Base-by-base conservation (phyloP, 1,284 basidiomycete genomes). In the Pseudozyma pruni region DNA sequence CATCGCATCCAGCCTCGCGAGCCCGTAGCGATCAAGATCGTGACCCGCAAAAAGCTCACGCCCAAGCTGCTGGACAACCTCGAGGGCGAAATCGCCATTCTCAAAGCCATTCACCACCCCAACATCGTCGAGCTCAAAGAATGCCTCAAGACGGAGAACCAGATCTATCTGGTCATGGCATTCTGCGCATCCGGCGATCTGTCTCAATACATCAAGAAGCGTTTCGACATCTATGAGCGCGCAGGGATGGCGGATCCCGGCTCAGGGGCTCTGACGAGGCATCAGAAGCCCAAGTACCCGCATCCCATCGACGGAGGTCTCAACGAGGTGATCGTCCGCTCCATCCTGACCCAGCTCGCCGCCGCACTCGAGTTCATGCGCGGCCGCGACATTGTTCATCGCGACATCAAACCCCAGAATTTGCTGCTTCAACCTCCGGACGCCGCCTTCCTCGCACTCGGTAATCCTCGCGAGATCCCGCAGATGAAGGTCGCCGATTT, bases 401-500 rank as follows among this genome's bases (percentile, higher is more conserved):
- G 96, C 45, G 95, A 98, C 80, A 94, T 98, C 84, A 98, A 98
- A 83, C 95, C 95, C 27, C 94, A 94, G 89, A 97, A 98, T 82
- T 86, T 98, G 0, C 87, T 98, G 0, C 85, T 98, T 7, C 93
- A 90, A 66, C 92, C 94, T 0, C 89, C 94, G 0, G 87, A 90
- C 0, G 86, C 88, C 1, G 88, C 89, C 44, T 93, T 95, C 75
- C 85, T 93, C 11, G 88, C 87, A 0, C 87, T 90, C 45, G 94
- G 94, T 1, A 93, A 98, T 83, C 93, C 94, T 0, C 83, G 90
- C 1, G 94, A 94, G 14, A 79, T 82, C 35, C 80, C 79, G 3
- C 80, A 79, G 62, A 67, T 82, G 64, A 82, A 82, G 47, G 79
- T 82, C 2, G 96, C 95, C 22, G 95, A 99, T 83, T 98, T 99